Evolutionary conservation across 768 basidiomycete genomes (phyloP).

Genomic region (Podaxis sp.): DNA sequence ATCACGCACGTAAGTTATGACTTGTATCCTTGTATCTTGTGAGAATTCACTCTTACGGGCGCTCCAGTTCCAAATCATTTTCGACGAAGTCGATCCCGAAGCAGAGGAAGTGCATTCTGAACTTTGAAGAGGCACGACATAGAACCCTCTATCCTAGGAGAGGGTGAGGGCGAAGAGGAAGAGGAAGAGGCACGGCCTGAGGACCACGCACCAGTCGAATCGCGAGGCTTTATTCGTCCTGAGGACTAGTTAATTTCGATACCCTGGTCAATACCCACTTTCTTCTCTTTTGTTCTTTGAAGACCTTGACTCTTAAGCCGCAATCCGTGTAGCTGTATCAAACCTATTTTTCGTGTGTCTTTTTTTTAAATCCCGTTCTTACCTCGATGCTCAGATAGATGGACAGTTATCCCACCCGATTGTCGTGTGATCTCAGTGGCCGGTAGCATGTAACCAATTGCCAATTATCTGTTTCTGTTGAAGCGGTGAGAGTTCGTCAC

Average conservation of each 20-base stretch:
- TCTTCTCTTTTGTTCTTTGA: slow-evolving; percentile 7
- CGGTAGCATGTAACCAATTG: no score
- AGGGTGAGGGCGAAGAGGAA: slow-evolving; percentile 56
- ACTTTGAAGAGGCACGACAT: slow-evolving; percentile 60
- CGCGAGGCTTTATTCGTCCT: neutral
- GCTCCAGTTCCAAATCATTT: slow-evolving; percentile 62
- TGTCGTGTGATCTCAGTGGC: no score
- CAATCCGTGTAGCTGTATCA: slow-evolving; percentile 14
- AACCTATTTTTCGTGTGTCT: neutral
- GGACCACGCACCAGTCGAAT: neutral
- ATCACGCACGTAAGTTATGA: slow-evolving; percentile 66
- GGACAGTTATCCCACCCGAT: no score
- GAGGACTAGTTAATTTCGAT: slow-evolving; percentile 7
- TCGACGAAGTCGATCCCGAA: slow-evolving; percentile 67
- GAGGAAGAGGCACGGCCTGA: slow-evolving; percentile 12
- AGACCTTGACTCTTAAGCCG: slow-evolving; percentile 5
- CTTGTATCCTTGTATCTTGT: neutral
- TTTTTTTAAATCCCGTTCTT: no score
- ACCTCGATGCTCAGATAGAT: no score
- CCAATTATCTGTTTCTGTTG: no score
- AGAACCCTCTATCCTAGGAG: slow-evolving; percentile 69
- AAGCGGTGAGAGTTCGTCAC: neutral
- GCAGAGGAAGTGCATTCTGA: slow-evolving; percentile 57
- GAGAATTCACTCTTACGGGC: slow-evolving; percentile 14
- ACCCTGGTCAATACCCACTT: slow-evolving; percentile 12